Conservation (phyloP, 2,329 filamentous ascomycete species). For the Aspergillaceae sp. region DNA sequence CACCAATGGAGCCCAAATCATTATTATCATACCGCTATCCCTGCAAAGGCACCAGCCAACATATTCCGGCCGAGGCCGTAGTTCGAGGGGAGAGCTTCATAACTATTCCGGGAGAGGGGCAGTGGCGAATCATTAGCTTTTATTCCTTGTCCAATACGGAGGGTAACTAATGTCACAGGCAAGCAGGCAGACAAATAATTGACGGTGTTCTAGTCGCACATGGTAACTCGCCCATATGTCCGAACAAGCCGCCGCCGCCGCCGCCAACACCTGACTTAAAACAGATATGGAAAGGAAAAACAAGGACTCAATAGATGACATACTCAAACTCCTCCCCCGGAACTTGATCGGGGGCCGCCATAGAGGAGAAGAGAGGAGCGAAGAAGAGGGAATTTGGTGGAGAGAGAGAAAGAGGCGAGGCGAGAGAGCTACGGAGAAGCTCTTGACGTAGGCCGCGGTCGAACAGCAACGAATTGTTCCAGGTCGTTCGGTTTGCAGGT, state of each 20-base stretch:
- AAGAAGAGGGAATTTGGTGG: conserved; percentile 4
- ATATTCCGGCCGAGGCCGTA: conserved; percentile 93
- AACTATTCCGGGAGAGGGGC: conserved; percentile 42
- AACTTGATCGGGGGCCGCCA: conserved; percentile 35
- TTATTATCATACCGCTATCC: conserved; percentile 65
- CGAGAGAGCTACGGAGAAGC: too few species aligned
- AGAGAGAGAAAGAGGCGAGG: not conserved
- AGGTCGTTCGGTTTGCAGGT: too few species aligned
- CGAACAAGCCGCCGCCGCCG: too few species aligned
- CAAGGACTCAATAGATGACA: conserved; percentile 12
- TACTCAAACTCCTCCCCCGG: conserved; percentile 41
- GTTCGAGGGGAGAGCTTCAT: conserved; percentile 89
- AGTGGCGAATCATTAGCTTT: not conserved
- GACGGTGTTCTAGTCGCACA: too few species aligned
- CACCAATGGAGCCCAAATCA: not conserved
- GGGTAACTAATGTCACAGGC: too few species aligned
- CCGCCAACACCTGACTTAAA: too few species aligned
- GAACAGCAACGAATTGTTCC: not conserved
- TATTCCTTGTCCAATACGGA: too few species aligned
- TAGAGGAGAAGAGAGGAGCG: conserved; percentile 9
- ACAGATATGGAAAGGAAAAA: not conserved
- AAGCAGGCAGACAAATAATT: too few species aligned
- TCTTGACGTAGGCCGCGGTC: not conserved
- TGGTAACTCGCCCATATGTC: too few species aligned
- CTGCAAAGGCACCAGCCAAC: conserved; percentile 90